Percentiles rank a stretch among this genome's conserved stretches.
Conservation (phyloP, 2,329 filamentous ascomycete genomes). For the Scedosporium dehoogii region DNA sequence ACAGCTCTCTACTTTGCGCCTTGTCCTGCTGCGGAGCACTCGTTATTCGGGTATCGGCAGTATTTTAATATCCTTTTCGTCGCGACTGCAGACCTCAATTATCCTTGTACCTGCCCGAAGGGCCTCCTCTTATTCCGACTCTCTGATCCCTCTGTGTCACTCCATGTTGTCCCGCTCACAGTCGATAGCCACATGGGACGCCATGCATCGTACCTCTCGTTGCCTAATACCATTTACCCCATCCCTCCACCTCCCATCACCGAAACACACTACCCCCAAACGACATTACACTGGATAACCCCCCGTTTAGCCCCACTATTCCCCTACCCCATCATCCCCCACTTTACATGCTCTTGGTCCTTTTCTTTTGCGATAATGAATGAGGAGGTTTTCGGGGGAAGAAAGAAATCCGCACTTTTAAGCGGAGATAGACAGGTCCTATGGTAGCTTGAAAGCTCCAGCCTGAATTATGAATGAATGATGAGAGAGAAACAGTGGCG, state of each 20-base stretch:
- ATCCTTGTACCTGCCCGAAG: neutral
- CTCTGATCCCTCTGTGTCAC: neutral
- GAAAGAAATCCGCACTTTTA: conserved; percentile 19
- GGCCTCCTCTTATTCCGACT: neutral
- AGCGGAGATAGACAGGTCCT: conserved; percentile 29
- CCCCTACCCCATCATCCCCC: neutral
- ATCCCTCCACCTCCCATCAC: conserved; percentile 15
- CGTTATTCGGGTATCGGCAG: neutral
- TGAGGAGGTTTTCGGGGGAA: neutral
- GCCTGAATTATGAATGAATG: conserved; percentile 26
- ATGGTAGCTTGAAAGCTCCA: conserved; percentile 60
- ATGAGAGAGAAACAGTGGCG: neutral
- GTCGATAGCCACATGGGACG: neutral
- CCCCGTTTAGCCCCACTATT: conserved; percentile 4
- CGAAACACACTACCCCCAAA: conserved; percentile 10
- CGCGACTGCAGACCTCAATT: neutral
- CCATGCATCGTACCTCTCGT: neutral
- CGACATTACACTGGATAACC: neutral
- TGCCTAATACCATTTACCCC: neutral
- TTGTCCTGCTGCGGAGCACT: neutral
- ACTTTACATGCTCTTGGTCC: neutral
- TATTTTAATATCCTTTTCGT: neutral
- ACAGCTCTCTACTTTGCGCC: neutral
- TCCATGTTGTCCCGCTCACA: neutral
- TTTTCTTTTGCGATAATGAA: neutral